These are phyloP conservation scores for Talaromyces piceae DNA, from an alignment of 2,329 filamentous ascomycete species.

Conservation along the genomic window DNA sequence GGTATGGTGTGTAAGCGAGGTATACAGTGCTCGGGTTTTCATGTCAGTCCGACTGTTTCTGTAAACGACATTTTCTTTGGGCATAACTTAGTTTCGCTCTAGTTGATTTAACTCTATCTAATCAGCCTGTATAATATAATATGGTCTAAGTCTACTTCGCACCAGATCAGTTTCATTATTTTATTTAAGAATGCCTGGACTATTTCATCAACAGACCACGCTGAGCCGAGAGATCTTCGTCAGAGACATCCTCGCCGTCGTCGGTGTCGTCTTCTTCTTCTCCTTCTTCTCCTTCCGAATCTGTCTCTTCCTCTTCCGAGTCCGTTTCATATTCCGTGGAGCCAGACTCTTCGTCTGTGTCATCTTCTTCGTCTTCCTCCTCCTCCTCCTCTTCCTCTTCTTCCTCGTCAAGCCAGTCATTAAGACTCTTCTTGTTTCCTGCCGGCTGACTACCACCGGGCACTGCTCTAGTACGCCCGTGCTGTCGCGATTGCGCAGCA, in stretches of 20 bases:
- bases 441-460: constrained; percentile 40
- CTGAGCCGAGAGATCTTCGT: constrained; percentile 16
- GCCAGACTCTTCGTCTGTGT: constrained; percentile 37
- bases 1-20: too few species aligned
- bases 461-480: constrained; percentile 15
- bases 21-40: too few species aligned
- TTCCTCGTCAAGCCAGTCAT: constrained; percentile 75
- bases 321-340: constrained; percentile 41
- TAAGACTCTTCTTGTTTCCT: constrained; percentile 67
- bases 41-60: too few species aligned
- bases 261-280: too few species aligned
- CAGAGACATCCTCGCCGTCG: constrained; percentile 38
- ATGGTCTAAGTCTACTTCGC: too few species aligned
- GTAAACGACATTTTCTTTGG: too few species aligned
- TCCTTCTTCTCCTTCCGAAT: constrained; percentile 30
- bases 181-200: too few species aligned
- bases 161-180: too few species aligned
- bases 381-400: constrained; percentile 48
- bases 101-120: too few species aligned
- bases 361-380: constrained; percentile 43
- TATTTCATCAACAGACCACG: constrained; percentile 35
- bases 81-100: too few species aligned
- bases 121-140: too few species aligned
- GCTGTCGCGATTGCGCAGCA: constrained; percentile 15
- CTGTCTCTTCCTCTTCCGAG: constrained; percentile 29